These are phyloP conservation scores for Lasiosphaeria hispida DNA, from an alignment of 495 filamentous ascomycete species.

Conservation along the genomic window DNA sequence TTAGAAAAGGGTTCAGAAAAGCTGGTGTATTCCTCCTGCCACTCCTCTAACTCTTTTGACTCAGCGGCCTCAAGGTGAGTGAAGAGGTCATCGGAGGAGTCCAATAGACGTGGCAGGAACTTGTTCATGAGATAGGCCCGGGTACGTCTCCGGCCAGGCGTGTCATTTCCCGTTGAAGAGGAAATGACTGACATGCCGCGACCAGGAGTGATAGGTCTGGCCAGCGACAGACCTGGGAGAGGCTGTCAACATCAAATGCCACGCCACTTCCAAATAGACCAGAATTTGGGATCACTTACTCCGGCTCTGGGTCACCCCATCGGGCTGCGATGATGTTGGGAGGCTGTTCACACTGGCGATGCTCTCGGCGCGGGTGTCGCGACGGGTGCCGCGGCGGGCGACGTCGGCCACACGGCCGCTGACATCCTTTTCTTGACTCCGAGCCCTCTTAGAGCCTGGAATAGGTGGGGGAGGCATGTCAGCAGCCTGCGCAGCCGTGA, in stretches of 20 bases:
- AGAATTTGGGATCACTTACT: slow-evolving; percentile 14
- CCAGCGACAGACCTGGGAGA: too few species aligned
- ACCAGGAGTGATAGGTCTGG: too few species aligned
- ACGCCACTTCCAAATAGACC: too few species aligned
- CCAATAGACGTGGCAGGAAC: slow-evolving; percentile 13
- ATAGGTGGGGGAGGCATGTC: slow-evolving; percentile 28
- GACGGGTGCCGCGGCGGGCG: slow-evolving; percentile 21
- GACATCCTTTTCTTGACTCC: slow-evolving; percentile 10
- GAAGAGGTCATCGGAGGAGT: slow-evolving; percentile 20
- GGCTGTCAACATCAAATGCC: too few species aligned
- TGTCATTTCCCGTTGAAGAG: not conserved
- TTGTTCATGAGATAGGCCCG: slow-evolving; percentile 13
- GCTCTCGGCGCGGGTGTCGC: slow-evolving; percentile 11
- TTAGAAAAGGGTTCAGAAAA: slow-evolving; percentile 5
- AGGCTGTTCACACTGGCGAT: slow-evolving; percentile 22
- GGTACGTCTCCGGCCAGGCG: slow-evolving; percentile 8
- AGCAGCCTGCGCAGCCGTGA: slow-evolving; percentile 17
- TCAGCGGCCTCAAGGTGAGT: slow-evolving; percentile 8
- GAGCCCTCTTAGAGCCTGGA: slow-evolving; percentile 16
- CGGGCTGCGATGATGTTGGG: not conserved
- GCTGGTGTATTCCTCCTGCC: slow-evolving; percentile 7
- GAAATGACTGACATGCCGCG: too few species aligned
- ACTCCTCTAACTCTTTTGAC: slow-evolving; percentile 7
- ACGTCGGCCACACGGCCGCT: not conserved
- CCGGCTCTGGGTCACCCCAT: not conserved